A percentile compares a stretch with the other conserved stretches of the same genome.
Evolutionary conservation across 257 asterid genomes (phyloP).

Genomic region (Solanum commersonii): DNA sequence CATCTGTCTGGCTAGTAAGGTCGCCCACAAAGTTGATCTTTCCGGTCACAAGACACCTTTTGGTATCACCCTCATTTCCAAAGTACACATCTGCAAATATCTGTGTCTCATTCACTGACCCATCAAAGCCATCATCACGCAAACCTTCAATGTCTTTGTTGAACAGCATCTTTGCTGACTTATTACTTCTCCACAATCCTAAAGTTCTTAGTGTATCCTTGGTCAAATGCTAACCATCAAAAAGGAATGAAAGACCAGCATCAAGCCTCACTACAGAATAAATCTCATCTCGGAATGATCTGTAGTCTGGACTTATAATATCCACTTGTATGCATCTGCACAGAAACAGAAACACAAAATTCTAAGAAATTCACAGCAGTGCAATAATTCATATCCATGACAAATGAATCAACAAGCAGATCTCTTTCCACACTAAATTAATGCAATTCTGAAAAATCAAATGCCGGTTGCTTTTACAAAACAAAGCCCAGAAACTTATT

Average conservation of each 20-base stretch:
- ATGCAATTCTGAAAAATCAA: neutral
- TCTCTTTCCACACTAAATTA: neutral
- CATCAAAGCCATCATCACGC: constrained; percentile 60
- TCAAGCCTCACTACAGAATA: neutral
- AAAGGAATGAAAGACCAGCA: neutral
- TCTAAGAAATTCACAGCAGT: neutral
- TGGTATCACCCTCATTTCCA: constrained; percentile 28
- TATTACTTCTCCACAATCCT: neutral
- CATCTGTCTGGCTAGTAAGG: neutral
- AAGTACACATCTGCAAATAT: constrained; percentile 59
- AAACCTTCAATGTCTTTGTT: constrained; percentile 50
- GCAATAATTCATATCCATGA: neutral
- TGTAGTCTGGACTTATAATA: neutral
- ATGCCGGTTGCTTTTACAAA: neutral
- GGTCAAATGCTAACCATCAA: neutral
- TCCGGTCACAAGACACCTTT: constrained; percentile 28
- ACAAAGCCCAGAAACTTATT: neutral
- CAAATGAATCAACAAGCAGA: neutral
- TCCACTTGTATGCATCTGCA: neutral
- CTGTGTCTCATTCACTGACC: constrained; percentile 44
- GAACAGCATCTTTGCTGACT: constrained; percentile 28
- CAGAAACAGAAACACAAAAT: neutral
- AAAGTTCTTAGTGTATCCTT: neutral
- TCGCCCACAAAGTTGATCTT: constrained; percentile 21
- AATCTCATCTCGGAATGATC: neutral